Percentiles rank a stretch among this genome's conserved stretches.
These are phyloP conservation scores for Coemansia sp. DNA, from an alignment of 192 early-diverging fungal species.

Conservation along the genomic window DNA sequence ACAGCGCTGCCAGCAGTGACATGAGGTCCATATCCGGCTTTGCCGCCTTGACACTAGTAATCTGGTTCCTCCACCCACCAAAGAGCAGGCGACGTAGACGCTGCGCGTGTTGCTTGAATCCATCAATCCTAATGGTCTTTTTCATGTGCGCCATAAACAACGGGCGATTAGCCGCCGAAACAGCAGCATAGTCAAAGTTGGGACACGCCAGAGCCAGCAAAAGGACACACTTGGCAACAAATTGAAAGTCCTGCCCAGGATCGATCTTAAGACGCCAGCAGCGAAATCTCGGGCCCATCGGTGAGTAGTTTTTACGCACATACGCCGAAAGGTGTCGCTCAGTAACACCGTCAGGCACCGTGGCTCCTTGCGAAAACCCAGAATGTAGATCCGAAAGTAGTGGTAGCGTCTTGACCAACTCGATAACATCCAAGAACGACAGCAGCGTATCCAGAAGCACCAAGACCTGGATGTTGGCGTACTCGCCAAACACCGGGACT, in stretches of 20 bases:
- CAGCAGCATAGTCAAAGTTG: background rate
- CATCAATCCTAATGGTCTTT: background rate
- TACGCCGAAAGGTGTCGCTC: background rate
- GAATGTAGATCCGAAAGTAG: background rate
- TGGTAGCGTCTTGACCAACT: background rate
- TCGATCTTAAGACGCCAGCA: background rate
- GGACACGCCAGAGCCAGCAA: background rate
- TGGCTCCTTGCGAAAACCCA: background rate
- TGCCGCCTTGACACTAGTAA: background rate
- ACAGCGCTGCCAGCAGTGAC: background rate
- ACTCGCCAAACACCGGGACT: background rate
- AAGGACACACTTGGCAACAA: background rate
- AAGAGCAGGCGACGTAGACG: background rate
- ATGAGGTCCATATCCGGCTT: background rate
- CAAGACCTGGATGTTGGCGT: background rate
- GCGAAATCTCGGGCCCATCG: background rate
- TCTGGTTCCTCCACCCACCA: background rate
- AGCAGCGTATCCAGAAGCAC: background rate
- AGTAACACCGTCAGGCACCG: background rate
- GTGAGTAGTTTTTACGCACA: background rate
- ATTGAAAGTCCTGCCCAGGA: background rate
- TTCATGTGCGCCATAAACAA: background rate
- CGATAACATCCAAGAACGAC: background rate
- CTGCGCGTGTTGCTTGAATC: background rate
- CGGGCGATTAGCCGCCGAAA: background rate